A percentile compares a stretch with the other conserved stretches of the same genome.
Conservation (phyloP, 2,329 filamentous ascomycete genomes). For the Aspergillus sp. region DNA sequence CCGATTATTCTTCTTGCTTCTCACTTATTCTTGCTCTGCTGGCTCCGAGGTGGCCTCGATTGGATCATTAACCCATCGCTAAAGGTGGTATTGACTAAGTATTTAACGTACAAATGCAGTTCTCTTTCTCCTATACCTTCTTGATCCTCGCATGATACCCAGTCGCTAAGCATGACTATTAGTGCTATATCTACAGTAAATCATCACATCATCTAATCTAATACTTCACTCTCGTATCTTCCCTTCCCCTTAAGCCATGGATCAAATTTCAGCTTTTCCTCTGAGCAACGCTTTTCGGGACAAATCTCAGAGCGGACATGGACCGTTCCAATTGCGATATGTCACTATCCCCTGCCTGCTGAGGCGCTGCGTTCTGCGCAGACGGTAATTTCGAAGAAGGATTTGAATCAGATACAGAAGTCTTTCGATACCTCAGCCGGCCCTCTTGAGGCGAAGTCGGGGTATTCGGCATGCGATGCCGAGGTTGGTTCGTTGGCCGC, state of each 20-base stretch:
- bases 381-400: neutral
- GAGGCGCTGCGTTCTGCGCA: neutral
- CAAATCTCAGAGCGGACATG: conserved; percentile 46
- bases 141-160: neutral
- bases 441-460: conserved; percentile 33
- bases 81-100: neutral
- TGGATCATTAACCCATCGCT: neutral
- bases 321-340: conserved; percentile 42
- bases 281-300: conserved; percentile 43
- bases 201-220: neutral
- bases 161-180: neutral
- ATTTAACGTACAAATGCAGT: neutral
- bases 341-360: conserved; percentile 21
- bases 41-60: neutral
- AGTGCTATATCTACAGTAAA: neutral
- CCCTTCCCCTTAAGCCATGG: conserved; percentile 5
- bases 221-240: neutral
- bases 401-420: conserved; percentile 24
- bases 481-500: conserved; percentile 37
- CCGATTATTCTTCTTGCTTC: neutral
- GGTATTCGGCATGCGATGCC: conserved; percentile 36
- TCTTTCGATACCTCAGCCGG: conserved; percentile 32
- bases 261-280: conserved; percentile 17
- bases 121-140: neutral
- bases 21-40: neutral